Evolutionary conservation across 805 yeast species (phyloP), one percentile per base, ranked within the genome.

Genomic region (Metschnikowia colocasiae): DNA sequence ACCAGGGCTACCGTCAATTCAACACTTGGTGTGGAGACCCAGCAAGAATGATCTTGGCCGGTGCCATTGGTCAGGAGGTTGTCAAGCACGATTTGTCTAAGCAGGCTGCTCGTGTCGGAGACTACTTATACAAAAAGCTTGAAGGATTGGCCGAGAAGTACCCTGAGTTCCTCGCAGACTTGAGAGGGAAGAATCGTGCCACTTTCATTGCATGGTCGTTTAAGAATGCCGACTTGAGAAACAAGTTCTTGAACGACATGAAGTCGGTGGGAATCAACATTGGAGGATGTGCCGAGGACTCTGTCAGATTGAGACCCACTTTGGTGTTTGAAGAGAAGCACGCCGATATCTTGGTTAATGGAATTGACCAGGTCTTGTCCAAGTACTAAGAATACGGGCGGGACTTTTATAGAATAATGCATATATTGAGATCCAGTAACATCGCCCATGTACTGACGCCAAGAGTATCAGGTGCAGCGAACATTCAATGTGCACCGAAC

Each of bases 21-120:
- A 87, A 87, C 81, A 87, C 95, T 49, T 87, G 95, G 95, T 85
- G 92, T 71, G 95, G 95, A 60, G 95, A 87, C 71, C 91, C 95
- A 65, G 84, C 90, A 50, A 81, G 83, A 69, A 78, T 85, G 64
- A 72, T 87, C 59, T 74, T 88, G 59, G 86, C 91, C 47, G 82
- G 85, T 60, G 81, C 87, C 55, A 85, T 87, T 62, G 80, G 80
- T 59, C 64, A 76, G 55, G 90, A 87, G 71, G 72, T 85, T 41
- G 68, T 71, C 41, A 79, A 80, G 57, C 68, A 85, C 62, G 78
- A 81, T 57, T 76, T 87, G 57, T 75, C 80, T 40, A 66, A 70
- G 30, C 73, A 78, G 53, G 79, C 85, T 46, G 70, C 68, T 8
- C 71, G 74, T 59, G 85, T 84, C 40, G 95, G 95, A 57, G 76